Evolutionary conservation across 2,329 filamentous ascomycete species (phyloP), one percentile per base, ranked within the genome.

Genomic region (Curvularia eragrostidis): DNA sequence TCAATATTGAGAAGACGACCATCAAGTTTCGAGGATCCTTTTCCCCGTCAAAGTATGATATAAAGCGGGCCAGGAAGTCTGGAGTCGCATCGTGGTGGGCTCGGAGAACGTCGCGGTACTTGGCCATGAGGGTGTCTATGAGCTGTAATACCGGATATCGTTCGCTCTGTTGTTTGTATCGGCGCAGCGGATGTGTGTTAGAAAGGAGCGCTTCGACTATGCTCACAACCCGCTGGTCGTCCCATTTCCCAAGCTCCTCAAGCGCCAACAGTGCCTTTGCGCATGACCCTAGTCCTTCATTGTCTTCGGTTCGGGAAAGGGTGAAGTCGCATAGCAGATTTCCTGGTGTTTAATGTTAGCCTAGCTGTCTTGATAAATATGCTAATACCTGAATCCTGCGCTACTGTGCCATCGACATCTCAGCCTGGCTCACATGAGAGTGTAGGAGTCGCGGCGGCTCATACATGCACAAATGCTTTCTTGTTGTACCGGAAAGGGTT

Each of bases 11-110:
- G 67, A 90, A 90, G 1, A 89, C 84, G 48, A 90, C 80, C 88
- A 90, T 90, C 26, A 90, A 76, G 67, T 90, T 90, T 26, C 88
- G 81, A 0, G 87, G 87, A 63, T 90, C 87, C 67, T 89, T 89
- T 72, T 90, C 87, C 55, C 87, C 87, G 15, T 85, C 85, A 67
- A 90, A 87, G 60, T 89, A 83, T 54, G 87, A 82, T 50, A 87
- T 85, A 62, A 89, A 85, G 3, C 83, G 84, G 3, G 85, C 77
- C 52, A 89, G 76, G 62, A 88, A 88, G 56, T 84, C 81, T 8
- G 72, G 71, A n/a, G 63, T 69, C 18, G 68, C 61, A 48, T 87
- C 81, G 32, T 85, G 84, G 68, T 89, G 81, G 10, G 82, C 62
- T 44, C 77, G 71, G 79, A 76, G 54, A 13, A 65, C 66, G 63